phyloP scores from a whole-genome alignment of 2,329 filamentous ascomycete genomes.

The Calycina herbarum region DNA sequence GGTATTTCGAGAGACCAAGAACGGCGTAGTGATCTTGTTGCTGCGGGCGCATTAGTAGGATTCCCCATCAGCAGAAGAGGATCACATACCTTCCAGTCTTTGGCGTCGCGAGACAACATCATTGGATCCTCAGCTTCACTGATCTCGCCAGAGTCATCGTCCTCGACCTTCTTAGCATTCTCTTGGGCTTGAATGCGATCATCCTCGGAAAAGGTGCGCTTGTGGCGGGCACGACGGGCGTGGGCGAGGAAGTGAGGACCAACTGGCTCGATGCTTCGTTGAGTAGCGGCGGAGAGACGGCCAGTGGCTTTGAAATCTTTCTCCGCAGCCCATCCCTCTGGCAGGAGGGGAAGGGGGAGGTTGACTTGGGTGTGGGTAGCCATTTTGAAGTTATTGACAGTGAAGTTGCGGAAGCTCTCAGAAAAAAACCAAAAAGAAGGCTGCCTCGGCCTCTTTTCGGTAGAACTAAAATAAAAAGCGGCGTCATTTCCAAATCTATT shows the following conservation, averaged over 20 bases:
- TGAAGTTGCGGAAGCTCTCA: neutral
- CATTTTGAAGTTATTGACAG: constrained; percentile 23
- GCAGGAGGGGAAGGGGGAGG: constrained; percentile 71
- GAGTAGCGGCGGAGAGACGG: constrained; percentile 71
- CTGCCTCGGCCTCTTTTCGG: neutral
- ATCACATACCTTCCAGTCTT: constrained; percentile 91
- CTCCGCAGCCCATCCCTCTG: constrained; percentile 79
- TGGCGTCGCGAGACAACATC: constrained; percentile 89
- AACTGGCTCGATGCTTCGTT: constrained; percentile 91
- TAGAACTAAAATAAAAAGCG: neutral
- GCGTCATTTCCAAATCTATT: neutral
- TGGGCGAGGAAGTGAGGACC: constrained; percentile 98
- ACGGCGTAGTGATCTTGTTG: constrained; percentile 97
- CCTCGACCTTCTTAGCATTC: constrained; percentile 92
- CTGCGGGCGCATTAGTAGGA: constrained; percentile 45
- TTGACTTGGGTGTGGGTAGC: constrained; percentile 43
- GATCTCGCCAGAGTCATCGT: constrained; percentile 85
- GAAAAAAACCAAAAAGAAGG: neutral
- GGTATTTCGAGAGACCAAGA: constrained; percentile 88
- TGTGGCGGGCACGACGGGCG: constrained; percentile 90
- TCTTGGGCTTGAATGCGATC: constrained; percentile 95
- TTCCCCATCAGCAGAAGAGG: neutral
- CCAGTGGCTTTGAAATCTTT: constrained; percentile 90
- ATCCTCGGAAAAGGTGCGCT: constrained; percentile 98
- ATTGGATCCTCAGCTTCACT: constrained; percentile 92